These are phyloP conservation scores for Venturia pyrina DNA, from an alignment of 2,329 filamentous ascomycete genomes.

Conservation along the genomic window DNA sequence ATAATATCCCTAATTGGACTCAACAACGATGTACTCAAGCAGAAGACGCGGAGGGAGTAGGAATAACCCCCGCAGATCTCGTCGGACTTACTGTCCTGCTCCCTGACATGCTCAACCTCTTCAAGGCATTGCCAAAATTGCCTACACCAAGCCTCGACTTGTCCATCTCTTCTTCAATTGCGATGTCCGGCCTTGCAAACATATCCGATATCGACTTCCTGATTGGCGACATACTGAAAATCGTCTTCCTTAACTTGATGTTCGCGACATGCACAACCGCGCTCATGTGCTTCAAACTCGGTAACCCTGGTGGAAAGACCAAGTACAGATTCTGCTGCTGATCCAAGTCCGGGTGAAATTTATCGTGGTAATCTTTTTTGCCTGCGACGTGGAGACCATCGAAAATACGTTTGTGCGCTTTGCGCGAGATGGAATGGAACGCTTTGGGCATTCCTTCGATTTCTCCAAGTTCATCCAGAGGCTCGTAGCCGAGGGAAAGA, in stretches of 20 bases:
- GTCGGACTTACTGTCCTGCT: neutral
- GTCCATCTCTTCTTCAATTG: neutral
- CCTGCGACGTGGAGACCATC: constrained; percentile 9
- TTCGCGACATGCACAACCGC: constrained; percentile 7
- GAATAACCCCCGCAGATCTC: neutral
- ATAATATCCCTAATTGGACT: neutral
- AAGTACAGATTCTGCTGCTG: constrained; percentile 6
- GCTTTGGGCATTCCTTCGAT: constrained; percentile 23
- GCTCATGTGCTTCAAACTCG: neutral
- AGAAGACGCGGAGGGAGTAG: neutral
- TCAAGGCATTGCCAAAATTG: neutral
- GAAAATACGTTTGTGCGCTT: constrained; percentile 24
- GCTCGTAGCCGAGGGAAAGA: constrained; percentile 31
- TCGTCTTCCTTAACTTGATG: constrained; percentile 3
- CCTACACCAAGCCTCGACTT: neutral
- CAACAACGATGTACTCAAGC: neutral
- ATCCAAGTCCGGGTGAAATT: constrained; percentile 1
- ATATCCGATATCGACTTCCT: neutral
- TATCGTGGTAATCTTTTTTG: constrained; percentile 2
- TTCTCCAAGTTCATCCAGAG: constrained; percentile 22
- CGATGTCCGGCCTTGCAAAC: neutral
- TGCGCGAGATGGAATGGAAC: constrained; percentile 22
- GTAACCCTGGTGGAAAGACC: constrained; percentile 1
- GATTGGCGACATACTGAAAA: neutral
- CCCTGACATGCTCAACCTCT: neutral